Evolutionary conservation across 495 filamentous ascomycete genomes (phyloP).

Genomic region (Talaromyces adpressus): DNA sequence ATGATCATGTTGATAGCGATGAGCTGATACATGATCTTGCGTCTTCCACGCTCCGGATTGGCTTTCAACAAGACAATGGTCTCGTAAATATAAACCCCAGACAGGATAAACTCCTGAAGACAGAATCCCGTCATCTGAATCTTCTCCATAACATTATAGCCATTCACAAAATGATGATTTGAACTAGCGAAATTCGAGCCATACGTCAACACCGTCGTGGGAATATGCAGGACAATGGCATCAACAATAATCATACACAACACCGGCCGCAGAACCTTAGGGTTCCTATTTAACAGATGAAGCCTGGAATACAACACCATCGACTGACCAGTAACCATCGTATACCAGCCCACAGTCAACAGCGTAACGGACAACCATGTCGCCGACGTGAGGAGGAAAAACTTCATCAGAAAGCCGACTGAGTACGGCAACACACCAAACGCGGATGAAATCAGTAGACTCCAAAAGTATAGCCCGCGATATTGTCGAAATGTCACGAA

Average conservation of each 20-base stretch:
- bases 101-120: conserved; percentile 56
- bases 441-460: conserved; percentile 41
- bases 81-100: conserved; percentile 52
- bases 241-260: conserved; percentile 54
- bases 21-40: conserved; percentile 52
- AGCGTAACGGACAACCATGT: conserved; percentile 36
- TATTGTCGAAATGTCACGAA: conserved; percentile 49
- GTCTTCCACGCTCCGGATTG: conserved; percentile 34
- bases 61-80: conserved; percentile 42
- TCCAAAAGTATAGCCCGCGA: conserved; percentile 53
- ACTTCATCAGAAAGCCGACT: conserved; percentile 55
- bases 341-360: conserved; percentile 51
- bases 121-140: conserved; percentile 58
- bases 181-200: conserved; percentile 40
- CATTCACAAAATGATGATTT: conserved; percentile 21
- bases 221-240: conserved; percentile 46
- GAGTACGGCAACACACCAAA: conserved; percentile 51
- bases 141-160: conserved; percentile 54
- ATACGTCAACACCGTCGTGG: conserved; percentile 50
- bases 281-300: conserved; percentile 49
- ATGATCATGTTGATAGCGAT: conserved; percentile 52
- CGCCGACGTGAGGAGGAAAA: conserved; percentile 40
- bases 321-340: conserved; percentile 60
- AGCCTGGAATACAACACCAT: conserved; percentile 64
- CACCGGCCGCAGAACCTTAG: conserved; percentile 41